These are phyloP conservation scores for Isatis tinctoria DNA, from an alignment of 345 rosid species.

Conservation along the genomic window DNA sequence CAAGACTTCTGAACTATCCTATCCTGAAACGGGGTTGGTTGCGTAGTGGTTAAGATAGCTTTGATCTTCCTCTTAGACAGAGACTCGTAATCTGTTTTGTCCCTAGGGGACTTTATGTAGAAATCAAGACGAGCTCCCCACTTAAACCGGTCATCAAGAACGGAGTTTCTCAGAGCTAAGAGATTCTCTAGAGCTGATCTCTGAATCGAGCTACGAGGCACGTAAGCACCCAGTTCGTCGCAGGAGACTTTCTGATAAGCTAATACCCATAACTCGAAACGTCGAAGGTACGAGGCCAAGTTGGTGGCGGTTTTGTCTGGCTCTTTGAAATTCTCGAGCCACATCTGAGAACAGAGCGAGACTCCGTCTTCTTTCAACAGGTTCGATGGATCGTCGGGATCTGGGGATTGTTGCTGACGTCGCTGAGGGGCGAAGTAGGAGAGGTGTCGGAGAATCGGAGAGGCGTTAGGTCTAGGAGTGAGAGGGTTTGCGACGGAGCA, in stretches of 20 bases:
- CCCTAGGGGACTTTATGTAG: constrained; percentile 80
- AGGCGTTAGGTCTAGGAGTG: constrained; percentile 17
- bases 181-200: constrained; percentile 79
- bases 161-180: constrained; percentile 77
- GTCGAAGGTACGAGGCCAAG: constrained; percentile 60
- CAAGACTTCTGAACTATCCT: constrained; percentile 92
- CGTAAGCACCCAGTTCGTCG: constrained; percentile 81
- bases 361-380: constrained; percentile 92
- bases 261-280: constrained; percentile 90
- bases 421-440: constrained; percentile 53
- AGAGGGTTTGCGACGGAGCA: constrained; percentile 21
- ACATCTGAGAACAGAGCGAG: constrained; percentile 90
- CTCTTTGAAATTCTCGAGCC: constrained; percentile 64
- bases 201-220: constrained; percentile 79
- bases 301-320: constrained; percentile 54
- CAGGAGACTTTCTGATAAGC: constrained; percentile 91
- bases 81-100: constrained; percentile 79
- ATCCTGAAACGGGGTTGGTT: constrained; percentile 87
- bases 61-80: constrained; percentile 93
- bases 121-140: constrained; percentile 96
- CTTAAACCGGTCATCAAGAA: constrained; percentile 87
- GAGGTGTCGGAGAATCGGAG: constrained; percentile 40
- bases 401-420: constrained; percentile 53
- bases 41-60: constrained; percentile 83
- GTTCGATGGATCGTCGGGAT: constrained; percentile 78